Evolutionary conservation across 1,139 yeast species (phyloP), one percentile per base, ranked within the genome.

Genomic region (Suhomyces ambrosiae): DNA sequence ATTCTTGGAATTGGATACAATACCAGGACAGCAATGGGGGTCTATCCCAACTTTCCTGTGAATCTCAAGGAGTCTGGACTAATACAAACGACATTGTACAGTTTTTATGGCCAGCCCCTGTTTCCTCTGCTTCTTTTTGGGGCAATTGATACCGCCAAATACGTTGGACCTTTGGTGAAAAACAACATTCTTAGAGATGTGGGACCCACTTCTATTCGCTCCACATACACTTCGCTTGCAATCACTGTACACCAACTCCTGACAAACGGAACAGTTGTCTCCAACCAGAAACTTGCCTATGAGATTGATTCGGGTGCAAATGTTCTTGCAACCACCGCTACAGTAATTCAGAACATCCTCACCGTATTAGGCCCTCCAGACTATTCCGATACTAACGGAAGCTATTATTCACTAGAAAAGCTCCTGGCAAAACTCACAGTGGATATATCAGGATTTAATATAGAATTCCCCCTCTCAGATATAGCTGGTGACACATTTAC

Each of bases 1-100:
- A 45, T 58, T 18, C 42, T 56, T 27, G 63, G 63, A 4, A 39
- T 58, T 6, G 60, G 60, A 3, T 54, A 49, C 32, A 28, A 35
- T 8, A 30, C 44, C 8, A 23, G 24, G 10, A 30, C 32, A 31
- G 48, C 44, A 5, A 36, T 49, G 26, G 50, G 46, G 11, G 35
- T 26, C 6, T 49, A 53, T 27, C 31, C 40, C 8, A 53, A 48
- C 30, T 47, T 53, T 11, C 37, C 36, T 46, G 28, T 38, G 16
- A 34, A 33, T 23, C 44, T 58, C 17, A 44, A 49, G 29, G 39
- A 44, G 2, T 41, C 40, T 10, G 57, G 53, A 3, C 17, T 46
- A 2, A 49, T 45, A n/a, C 17, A 39, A 4, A 32, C 43, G 12
- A 37, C 34, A 4, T 31, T 56, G 28, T 57, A 37, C 38, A 42